These are phyloP conservation scores for Citrus hindsii DNA, from an alignment of 345 rosid species.

Conservation along the genomic window DNA sequence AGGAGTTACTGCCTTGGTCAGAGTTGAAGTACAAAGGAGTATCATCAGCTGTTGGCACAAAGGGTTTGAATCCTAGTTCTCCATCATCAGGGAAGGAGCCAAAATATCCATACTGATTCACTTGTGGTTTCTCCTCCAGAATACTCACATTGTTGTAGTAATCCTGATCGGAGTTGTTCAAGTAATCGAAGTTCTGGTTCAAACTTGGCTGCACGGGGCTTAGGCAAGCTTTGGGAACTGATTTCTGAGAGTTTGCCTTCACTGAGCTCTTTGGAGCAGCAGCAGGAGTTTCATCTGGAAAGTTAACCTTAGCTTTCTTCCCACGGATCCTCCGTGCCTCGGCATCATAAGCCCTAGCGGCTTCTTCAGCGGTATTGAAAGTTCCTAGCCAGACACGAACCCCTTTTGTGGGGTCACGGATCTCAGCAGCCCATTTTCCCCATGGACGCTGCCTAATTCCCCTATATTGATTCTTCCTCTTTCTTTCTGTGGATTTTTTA, in stretches of 20 bases:
- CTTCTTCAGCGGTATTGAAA: conserved; percentile 95
- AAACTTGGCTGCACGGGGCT: conserved; percentile 30
- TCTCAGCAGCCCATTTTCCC: conserved; percentile 99
- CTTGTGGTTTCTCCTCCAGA: conserved; percentile 62
- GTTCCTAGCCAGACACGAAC: conserved; percentile 96
- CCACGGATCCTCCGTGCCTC: too few relatives aligned
- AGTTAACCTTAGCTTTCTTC: too few relatives aligned
- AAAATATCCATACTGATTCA: conserved; percentile 44
- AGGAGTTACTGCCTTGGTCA: conserved; percentile 86
- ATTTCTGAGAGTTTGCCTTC: conserved; percentile 43
- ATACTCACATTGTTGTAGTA: conserved; percentile 40
- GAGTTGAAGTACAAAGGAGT: conserved; percentile 55
- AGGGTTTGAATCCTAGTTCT: conserved; percentile 28
- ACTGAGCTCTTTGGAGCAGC: too few relatives aligned
- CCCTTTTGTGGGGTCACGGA: conserved; percentile 90
- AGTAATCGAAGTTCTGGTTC: conserved; percentile 31
- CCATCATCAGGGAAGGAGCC: conserved; percentile 28
- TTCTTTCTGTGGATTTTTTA: conserved; percentile 70
- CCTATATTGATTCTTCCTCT: conserved; percentile 86
- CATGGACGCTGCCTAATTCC: conserved; percentile 97
- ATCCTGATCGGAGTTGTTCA: conserved; percentile 47
- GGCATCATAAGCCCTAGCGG: too few relatives aligned
- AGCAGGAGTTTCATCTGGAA: too few relatives aligned
- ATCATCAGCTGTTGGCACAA: conserved; percentile 30
- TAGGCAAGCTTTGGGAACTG: conserved; percentile 34